phyloP scores from a whole-genome alignment of 1,284 basidiomycete genomes.

The Microbotryum lychnidis-dioicae region DNA sequence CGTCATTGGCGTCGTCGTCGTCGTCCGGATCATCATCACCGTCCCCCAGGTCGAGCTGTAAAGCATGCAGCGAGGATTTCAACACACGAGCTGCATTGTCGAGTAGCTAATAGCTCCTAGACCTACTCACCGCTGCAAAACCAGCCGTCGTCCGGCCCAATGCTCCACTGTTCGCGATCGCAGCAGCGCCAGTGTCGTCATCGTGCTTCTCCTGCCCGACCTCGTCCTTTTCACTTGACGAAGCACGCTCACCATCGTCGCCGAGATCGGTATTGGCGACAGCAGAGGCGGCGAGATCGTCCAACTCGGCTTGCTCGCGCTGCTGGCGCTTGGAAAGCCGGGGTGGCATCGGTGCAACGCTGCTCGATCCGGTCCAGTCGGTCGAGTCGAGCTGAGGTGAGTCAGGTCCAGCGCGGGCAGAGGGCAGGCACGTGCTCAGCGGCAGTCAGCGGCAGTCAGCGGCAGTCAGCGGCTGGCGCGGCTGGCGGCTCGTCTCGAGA shows the following conservation, averaged over 20 bases:
- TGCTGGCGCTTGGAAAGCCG: conserved; percentile 69
- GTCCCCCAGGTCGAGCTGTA: conserved; percentile 25
- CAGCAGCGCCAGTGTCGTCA: background rate
- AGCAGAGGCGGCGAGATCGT: conserved; percentile 10
- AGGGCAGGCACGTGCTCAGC: too few species aligned
- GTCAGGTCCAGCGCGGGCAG: too few species aligned
- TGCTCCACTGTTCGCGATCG: background rate
- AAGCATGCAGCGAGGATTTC: background rate
- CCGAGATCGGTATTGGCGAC: background rate
- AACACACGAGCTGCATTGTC: background rate
- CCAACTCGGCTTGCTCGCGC: conserved; percentile 65
- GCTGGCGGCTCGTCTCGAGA: too few species aligned
- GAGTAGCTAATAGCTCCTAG: too few species aligned
- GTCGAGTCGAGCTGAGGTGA: too few species aligned
- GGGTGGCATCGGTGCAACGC: conserved; percentile 40
- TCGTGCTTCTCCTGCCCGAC: too few species aligned
- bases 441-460: too few species aligned
- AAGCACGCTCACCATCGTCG: conserved; percentile 9
- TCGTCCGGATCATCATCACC: conserved; percentile 37
- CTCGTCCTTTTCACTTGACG: background rate
- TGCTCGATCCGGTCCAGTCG: too few species aligned
- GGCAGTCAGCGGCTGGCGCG: too few species aligned
- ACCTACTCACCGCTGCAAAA: conserved; percentile 19
- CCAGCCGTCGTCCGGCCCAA: background rate
- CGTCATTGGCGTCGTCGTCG: conserved; percentile 38